Evolutionary conservation across 2,329 filamentous ascomycete species (phyloP), one percentile per base, ranked within the genome.

Genomic region (Pseudogymnoascus sp.): DNA sequence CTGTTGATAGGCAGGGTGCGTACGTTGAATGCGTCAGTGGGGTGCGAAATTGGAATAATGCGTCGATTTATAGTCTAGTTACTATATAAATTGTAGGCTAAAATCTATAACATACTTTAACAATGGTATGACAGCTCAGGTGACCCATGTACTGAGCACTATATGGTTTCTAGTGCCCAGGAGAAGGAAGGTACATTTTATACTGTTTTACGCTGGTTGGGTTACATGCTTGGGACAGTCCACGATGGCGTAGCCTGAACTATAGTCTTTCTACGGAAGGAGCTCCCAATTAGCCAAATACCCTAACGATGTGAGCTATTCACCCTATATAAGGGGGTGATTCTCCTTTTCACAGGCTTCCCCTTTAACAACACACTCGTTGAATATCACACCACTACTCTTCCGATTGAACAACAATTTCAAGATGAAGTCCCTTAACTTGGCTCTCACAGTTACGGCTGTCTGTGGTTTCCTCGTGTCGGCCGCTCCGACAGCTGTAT

Each of bases 371-470:
- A 54, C 8, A 54, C 47, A 20, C 47, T 35, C 47, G 47, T 35
- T 54, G 28, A n/a, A 35, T 54, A 54, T 54, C 28, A n/a, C 33
- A 28, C 11, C 14, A 50, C 43, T 50, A 50, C 43, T 33, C 28
- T 33, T 18, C n/a, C 47, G 4, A 54, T 7, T 28, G n/a, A 54
- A 54, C n/a, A 54, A 54, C n/a, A 33, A 33, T 33, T 35, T 11
- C 28, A 54, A 54, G n/a, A 54, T 54, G 47, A 54, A 54, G 47
- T 33, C 28, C 47, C n/a, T 54, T 14, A 54, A 35, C 28, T 54
- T 54, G 28, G 47, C 47, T 33, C 28, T 54, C 47, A 12, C 47
- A 12, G 47, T 54, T 18, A 54, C 47, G 9, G 47, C 47, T 33
- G 47, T 33, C 9, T 54, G 47, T 22, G 47, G 47, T 8, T 16